Percentiles rank a stretch among this genome's conserved stretches.
Evolutionary conservation across 371 early-diverging fungal genomes (phyloP).

Genomic region (Catenaria anguillulae): DNA sequence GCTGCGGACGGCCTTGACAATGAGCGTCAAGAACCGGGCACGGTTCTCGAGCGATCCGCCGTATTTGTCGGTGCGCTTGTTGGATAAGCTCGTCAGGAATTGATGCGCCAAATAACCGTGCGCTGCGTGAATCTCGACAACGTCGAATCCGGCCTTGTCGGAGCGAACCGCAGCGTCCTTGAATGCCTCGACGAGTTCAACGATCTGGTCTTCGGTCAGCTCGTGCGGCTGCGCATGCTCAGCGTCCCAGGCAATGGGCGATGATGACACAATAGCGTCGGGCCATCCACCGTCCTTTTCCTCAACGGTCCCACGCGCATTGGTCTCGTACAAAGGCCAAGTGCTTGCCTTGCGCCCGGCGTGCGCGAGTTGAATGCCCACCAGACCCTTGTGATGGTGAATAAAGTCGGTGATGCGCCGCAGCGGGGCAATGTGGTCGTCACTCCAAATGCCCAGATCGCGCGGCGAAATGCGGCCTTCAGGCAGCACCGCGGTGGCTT

Average conservation of each 20-base stretch:
- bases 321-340: neutral
- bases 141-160: conserved; percentile 53
- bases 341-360: conserved; percentile 49
- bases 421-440: conserved; percentile 49
- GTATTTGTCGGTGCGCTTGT: conserved; percentile 68
- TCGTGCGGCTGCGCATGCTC: conserved; percentile 36
- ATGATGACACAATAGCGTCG: conserved; percentile 54
- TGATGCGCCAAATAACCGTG: conserved; percentile 60
- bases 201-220: conserved; percentile 45
- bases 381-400: conserved; percentile 41
- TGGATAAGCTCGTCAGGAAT: conserved; percentile 65
- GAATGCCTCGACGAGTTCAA: conserved; percentile 39
- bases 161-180: conserved; percentile 53
- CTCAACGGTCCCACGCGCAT: conserved; percentile 9
- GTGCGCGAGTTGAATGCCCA: conserved; percentile 66
- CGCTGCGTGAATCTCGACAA: conserved; percentile 73
- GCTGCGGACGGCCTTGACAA: conserved; percentile 38
- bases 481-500: conserved; percentile 60
- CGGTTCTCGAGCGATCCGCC: conserved; percentile 63
- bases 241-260: conserved; percentile 34
- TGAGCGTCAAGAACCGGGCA: conserved; percentile 46
- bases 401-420: conserved; percentile 42
- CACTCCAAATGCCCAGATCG: conserved; percentile 58
- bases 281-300: conserved; percentile 46
- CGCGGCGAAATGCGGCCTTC: conserved; percentile 63